These are phyloP conservation scores for Chamaenerion angustifolium DNA, from an alignment of 345 rosid species.

Conservation along the genomic window DNA sequence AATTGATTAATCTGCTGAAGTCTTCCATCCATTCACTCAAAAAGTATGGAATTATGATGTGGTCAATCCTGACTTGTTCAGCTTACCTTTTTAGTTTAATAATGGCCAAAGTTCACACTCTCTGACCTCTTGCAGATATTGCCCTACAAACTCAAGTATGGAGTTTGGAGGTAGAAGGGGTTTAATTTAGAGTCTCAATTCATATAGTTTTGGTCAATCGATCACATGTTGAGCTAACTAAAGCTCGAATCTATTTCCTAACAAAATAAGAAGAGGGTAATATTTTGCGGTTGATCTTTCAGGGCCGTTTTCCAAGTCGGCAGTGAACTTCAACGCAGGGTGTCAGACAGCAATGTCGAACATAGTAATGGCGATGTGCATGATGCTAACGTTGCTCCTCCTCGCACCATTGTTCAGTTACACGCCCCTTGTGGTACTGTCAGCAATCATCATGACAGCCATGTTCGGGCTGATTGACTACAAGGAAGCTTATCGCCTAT, in stretches of 20 bases:
- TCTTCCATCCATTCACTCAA: no score
- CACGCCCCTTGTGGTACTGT: constrained; percentile 78
- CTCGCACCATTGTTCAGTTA: constrained; percentile 76
- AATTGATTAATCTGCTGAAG: no score
- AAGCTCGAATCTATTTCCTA: no score
- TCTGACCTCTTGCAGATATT: no score
- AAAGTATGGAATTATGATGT: no score
- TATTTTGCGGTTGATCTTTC: background rate
- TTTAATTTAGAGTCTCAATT: no score
- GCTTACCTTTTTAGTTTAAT: no score
- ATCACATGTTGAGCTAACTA: no score
- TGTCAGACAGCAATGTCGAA: constrained; percentile 64
- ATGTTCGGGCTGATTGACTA: constrained; percentile 77
- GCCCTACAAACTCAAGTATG: no score
- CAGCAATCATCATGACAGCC: constrained; percentile 84
- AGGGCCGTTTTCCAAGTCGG: constrained; percentile 95
- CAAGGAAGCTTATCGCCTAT: constrained; percentile 42
- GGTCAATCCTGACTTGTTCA: no score
- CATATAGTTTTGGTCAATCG: no score
- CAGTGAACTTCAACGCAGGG: constrained; percentile 80
- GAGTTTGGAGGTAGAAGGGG: background rate
- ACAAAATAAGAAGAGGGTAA: background rate
- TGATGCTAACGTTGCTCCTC: constrained; percentile 70
- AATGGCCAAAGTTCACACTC: no score
- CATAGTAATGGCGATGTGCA: constrained; percentile 61